These are phyloP conservation scores for Vigna hirtella DNA, from an alignment of 306 rosid genomes.

Conservation along the genomic window DNA sequence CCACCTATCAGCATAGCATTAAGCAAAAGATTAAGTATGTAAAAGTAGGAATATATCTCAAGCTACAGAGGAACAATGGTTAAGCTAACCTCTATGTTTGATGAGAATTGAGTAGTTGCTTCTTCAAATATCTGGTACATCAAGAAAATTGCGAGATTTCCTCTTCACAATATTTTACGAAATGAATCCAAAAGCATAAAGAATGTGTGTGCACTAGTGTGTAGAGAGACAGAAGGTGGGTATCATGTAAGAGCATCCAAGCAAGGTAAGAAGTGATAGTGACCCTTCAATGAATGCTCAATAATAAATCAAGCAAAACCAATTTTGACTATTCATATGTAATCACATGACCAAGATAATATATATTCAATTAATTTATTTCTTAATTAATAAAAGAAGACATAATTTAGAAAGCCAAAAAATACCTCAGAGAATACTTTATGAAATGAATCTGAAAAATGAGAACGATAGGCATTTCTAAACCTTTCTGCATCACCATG, in stretches of 20 bases:
- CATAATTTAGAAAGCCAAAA: slow-evolving; percentile 4
- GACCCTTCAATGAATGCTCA: background rate
- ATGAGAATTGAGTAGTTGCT: slow-evolving; percentile 57
- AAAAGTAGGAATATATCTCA: slow-evolving; percentile 36
- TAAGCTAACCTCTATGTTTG: slow-evolving; percentile 77
- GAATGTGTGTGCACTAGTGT: background rate
- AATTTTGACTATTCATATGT: background rate
- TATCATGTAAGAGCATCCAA: slow-evolving; percentile 46
- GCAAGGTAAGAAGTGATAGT: too few species aligned
- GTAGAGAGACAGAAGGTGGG: background rate
- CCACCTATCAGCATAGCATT: slow-evolving; percentile 63
- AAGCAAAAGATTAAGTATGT: slow-evolving; percentile 37
- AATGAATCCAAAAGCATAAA: slow-evolving; percentile 59
- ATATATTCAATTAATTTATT: background rate
- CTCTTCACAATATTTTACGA: slow-evolving; percentile 60
- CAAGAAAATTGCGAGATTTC: slow-evolving; percentile 40
- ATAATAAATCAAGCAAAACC: background rate
- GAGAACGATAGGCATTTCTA: slow-evolving; percentile 65
- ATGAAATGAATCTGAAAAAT: slow-evolving; percentile 88
- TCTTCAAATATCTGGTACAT: slow-evolving; percentile 86
- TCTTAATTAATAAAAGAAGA: background rate
- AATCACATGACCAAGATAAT: background rate
- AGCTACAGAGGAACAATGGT: slow-evolving; percentile 30
- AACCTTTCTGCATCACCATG: slow-evolving; percentile 61
- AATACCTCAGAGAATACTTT: slow-evolving; percentile 91